Evolutionary conservation across 768 basidiomycete genomes (phyloP).

Genomic region (Pisolithus microcarpus): DNA sequence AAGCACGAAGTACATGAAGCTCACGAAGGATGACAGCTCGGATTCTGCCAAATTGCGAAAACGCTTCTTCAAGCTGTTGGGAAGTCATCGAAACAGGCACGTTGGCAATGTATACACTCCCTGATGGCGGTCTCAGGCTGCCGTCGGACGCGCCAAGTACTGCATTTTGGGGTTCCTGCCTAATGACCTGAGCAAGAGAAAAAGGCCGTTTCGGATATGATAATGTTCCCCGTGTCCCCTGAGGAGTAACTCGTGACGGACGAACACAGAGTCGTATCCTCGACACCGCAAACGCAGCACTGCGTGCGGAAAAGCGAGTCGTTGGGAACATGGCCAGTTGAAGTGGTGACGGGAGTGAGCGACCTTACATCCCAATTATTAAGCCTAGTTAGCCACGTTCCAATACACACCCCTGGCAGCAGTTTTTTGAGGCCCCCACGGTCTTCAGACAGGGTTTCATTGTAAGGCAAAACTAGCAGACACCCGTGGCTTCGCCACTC

Average conservation of each 20-base stretch:
- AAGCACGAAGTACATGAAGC: conserved; percentile 14
- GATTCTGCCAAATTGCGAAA: conserved; percentile 39
- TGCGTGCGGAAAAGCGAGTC: conserved; percentile 13
- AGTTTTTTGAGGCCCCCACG: no score
- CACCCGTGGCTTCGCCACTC: no score
- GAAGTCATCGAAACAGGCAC: conserved; percentile 43
- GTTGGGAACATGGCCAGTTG: conserved; percentile 15
- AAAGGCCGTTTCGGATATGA: conserved; percentile 9
- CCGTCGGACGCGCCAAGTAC: conserved; percentile 2
- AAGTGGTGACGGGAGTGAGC: no score
- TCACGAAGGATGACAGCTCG: conserved; percentile 33
- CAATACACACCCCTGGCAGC: no score
- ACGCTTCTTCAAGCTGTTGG: conserved; percentile 34
- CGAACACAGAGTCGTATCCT: conserved; percentile 10
- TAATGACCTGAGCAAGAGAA: conserved; percentile 9
- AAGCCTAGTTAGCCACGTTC: no score
- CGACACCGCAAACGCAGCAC: conserved; percentile 10
- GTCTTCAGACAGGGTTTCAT: no score
- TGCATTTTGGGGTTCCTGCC: background rate
- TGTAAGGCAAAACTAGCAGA: no score
- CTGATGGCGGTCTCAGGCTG: conserved; percentile 20
- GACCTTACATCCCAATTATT: no score
- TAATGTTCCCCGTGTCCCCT: background rate
- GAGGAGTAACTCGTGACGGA: conserved; percentile 4
- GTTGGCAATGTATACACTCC: conserved; percentile 42